Percentiles rank a stretch among this genome's conserved stretches.
phyloP scores from a whole-genome alignment of 202 grass and related monocot genomes.

The Brachypodium distachyon region DNA sequence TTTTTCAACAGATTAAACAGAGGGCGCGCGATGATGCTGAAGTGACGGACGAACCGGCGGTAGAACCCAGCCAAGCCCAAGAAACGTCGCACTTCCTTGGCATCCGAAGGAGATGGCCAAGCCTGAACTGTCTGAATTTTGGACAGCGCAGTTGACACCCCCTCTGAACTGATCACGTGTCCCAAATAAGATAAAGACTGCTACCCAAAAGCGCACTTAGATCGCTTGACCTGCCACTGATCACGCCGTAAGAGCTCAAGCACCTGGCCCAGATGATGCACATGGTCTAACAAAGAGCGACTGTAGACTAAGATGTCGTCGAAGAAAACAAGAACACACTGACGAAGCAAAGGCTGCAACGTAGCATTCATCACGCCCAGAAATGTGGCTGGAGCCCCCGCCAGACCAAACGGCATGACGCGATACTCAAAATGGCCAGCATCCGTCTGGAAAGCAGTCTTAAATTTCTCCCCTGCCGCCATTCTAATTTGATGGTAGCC shows the following conservation, averaged over 20 bases:
- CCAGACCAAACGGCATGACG: not conserved
- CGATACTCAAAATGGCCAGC: not conserved
- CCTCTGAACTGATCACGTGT: not conserved
- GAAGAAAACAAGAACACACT: not conserved
- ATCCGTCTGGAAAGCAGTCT: not conserved
- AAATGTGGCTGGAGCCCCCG: not conserved
- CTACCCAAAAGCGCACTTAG: not conserved
- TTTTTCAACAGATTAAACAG: no score
- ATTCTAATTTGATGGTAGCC: not conserved
- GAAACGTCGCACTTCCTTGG: not conserved
- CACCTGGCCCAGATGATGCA: not conserved
- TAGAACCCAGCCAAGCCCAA: not conserved
- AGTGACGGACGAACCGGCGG: not conserved
- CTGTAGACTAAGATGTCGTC: not conserved
- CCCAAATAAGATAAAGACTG: not conserved
- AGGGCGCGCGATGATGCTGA: not conserved
- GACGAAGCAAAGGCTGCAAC: not conserved
- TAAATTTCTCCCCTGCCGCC: not conserved
- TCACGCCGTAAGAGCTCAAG: not conserved
- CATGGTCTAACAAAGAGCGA: not conserved
- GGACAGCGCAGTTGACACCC: no score
- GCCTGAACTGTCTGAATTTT: not conserved
- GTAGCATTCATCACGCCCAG: not conserved
- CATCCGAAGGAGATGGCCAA: not conserved
- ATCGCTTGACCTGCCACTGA: not conserved